Percentiles rank a stretch among this genome's conserved stretches.
These are phyloP conservation scores for Sporothrix euskadiensis DNA, from an alignment of 2,329 filamentous ascomycete genomes.

Conservation along the genomic window DNA sequence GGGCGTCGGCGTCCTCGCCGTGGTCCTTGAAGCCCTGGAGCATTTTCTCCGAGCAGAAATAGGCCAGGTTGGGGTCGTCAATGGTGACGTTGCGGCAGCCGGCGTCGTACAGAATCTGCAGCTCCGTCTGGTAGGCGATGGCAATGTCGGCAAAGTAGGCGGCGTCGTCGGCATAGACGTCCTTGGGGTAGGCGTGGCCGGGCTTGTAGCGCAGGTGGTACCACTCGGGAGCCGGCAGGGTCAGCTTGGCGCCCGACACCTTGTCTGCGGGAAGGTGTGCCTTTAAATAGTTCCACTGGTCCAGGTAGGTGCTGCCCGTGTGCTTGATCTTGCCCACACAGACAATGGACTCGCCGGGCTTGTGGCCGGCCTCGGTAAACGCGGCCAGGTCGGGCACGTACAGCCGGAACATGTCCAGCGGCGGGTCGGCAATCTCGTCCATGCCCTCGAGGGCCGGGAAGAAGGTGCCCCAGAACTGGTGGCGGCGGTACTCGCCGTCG, in stretches of 20 bases:
- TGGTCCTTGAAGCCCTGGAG: constrained; percentile 57
- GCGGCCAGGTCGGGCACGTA: constrained; percentile 46
- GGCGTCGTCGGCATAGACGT: constrained; percentile 50
- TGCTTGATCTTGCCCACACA: constrained; percentile 52
- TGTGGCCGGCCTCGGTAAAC: constrained; percentile 49
- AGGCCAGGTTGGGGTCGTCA: constrained; percentile 63
- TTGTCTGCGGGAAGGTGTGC: constrained; percentile 57
- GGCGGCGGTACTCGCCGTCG: constrained; percentile 59
- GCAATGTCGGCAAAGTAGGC: constrained; percentile 55
- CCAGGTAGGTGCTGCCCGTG: constrained; percentile 46
- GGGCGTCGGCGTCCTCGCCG: constrained; percentile 62
- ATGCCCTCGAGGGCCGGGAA: constrained; percentile 46
- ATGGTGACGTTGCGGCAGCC: constrained; percentile 58
- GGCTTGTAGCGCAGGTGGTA: constrained; percentile 57
- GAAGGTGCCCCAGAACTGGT: constrained; percentile 42
- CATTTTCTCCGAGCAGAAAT: constrained; percentile 71
- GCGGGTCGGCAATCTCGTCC: constrained; percentile 42
- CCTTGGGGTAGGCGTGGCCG: constrained; percentile 51
- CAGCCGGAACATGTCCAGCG: constrained; percentile 42
- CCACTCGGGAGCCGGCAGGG: constrained; percentile 63
- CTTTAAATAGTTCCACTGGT: constrained; percentile 47
- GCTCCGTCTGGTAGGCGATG: constrained; percentile 51
- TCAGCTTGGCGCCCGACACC: constrained; percentile 65
- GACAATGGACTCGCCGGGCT: constrained; percentile 49
- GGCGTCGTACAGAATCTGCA: constrained; percentile 51